Evolutionary conservation across 148 eudicot genomes (phyloP).

Genomic region (Bassia scoparia): DNA sequence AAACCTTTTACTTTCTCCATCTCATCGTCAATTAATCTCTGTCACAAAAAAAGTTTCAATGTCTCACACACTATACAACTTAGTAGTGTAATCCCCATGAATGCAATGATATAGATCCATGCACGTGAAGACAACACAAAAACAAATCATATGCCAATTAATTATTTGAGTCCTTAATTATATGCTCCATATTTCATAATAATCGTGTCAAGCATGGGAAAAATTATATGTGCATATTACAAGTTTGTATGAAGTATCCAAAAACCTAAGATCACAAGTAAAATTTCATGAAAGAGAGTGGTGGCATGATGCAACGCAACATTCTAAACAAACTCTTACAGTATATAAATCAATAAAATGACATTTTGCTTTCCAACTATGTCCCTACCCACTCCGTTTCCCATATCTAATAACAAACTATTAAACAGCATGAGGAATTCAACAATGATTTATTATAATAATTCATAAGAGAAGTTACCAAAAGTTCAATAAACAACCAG

Average conservation of each 20-base stretch:
- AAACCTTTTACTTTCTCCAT: conserved; percentile 79
- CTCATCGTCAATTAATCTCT: conserved; percentile 77
- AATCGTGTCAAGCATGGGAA: not conserved
- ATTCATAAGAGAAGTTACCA: no score
- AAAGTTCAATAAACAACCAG: no score
- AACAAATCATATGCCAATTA: not conserved
- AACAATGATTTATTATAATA: no score
- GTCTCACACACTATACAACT: not conserved
- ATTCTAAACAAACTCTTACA: not conserved
- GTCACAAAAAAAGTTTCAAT: conserved; percentile 7
- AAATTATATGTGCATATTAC: not conserved
- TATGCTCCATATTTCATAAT: not conserved
- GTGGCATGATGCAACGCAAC: not conserved
- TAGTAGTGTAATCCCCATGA: conserved; percentile 2
- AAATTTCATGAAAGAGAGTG: not conserved
- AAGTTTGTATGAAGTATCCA: not conserved
- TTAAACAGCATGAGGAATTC: no score
- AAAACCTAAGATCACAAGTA: not conserved
- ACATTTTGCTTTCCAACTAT: not conserved
- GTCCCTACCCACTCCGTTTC: no score
- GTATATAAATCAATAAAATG: not conserved
- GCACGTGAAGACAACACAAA: not conserved
- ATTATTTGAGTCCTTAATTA: not conserved
- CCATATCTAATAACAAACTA: no score
- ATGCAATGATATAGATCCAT: not conserved